Percentiles rank a stretch among this genome's conserved stretches.
Conservation (phyloP, 805 yeast genomes). For the Cyberlindnera saturnus region DNA sequence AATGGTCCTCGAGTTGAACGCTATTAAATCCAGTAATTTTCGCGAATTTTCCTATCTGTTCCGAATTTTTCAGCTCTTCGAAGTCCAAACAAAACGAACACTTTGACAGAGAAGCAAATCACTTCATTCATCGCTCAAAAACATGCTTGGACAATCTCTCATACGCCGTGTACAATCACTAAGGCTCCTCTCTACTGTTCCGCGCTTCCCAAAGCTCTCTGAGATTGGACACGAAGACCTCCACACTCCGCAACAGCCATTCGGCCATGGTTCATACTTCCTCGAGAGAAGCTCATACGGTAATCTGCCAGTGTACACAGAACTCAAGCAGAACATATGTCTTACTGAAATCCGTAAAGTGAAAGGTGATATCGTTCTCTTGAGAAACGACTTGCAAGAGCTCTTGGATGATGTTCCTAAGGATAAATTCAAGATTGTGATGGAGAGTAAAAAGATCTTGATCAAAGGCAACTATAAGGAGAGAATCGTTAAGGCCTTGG, state of each 20-base stretch:
- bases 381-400: conserved; percentile 59
- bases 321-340: conserved; percentile 52
- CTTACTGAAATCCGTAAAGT: conserved; percentile 71
- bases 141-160: background rate
- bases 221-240: conserved; percentile 26
- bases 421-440: conserved; percentile 40
- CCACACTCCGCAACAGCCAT: conserved; percentile 13
- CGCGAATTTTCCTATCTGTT: too few relatives aligned
- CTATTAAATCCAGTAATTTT: too few relatives aligned
- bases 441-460: conserved; percentile 43
- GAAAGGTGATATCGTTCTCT: conserved; percentile 57
- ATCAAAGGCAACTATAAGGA: conserved; percentile 22
- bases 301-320: conserved; percentile 77
- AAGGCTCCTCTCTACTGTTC: conserved; percentile 2
- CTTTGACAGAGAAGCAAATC: too few relatives aligned
- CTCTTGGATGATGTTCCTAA: conserved; percentile 42
- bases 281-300: conserved; percentile 50
- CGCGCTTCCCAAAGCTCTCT: conserved; percentile 24
- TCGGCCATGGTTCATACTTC: conserved; percentile 27
- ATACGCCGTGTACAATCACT: background rate
- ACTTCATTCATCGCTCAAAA: too few relatives aligned
- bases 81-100: too few relatives aligned
- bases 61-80: too few relatives aligned
- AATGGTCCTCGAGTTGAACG: too few relatives aligned
- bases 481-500: conserved; percentile 11